phyloP scores from a whole-genome alignment of 2,329 filamentous ascomycete genomes.

The Coccinonectria pachysandricola region DNA sequence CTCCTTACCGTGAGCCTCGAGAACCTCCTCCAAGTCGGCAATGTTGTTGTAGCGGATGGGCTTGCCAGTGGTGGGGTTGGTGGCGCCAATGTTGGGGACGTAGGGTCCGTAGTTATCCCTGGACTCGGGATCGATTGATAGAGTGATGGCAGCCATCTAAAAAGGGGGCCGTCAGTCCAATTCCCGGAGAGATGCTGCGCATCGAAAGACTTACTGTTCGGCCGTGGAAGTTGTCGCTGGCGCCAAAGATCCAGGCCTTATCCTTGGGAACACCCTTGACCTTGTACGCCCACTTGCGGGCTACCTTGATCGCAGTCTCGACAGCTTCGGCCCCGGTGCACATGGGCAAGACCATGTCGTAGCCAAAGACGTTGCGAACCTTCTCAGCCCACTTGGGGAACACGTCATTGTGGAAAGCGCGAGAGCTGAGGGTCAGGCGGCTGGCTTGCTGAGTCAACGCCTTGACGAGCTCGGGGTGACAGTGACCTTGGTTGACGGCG shows the following conservation, averaged over 20 bases:
- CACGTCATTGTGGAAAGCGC: constrained; percentile 97
- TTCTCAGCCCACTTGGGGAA: constrained; percentile 94
- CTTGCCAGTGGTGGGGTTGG: constrained; percentile 62
- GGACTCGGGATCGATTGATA: constrained; percentile 92
- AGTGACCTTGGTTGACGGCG: constrained; percentile 96
- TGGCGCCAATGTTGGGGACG: constrained; percentile 75
- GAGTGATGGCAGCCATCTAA: constrained; percentile 85
- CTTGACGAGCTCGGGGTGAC: constrained; percentile 90
- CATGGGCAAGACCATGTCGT: constrained; percentile 97
- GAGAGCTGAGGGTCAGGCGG: constrained; percentile 81
- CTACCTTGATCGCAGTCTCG: constrained; percentile 92
- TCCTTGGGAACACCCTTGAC: constrained; percentile 79
- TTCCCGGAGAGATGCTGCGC: not conserved
- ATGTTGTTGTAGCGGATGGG: constrained; percentile 81
- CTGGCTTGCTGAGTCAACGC: constrained; percentile 82
- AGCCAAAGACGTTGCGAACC: constrained; percentile 79
- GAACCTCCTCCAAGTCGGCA: constrained; percentile 64
- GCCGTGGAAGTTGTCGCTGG: constrained; percentile 90
- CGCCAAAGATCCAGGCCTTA: constrained; percentile 76
- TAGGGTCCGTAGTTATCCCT: constrained; percentile 96
- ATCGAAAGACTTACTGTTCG: constrained; percentile 58
- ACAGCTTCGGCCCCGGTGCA: constrained; percentile 96
- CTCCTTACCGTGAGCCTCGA: constrained; percentile 72
- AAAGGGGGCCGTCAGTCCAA: not conserved
- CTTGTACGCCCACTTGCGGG: constrained; percentile 97